These are phyloP conservation scores for Tilletia walkeri DNA, from an alignment of 1,284 basidiomycete genomes.

Conservation along the genomic window DNA sequence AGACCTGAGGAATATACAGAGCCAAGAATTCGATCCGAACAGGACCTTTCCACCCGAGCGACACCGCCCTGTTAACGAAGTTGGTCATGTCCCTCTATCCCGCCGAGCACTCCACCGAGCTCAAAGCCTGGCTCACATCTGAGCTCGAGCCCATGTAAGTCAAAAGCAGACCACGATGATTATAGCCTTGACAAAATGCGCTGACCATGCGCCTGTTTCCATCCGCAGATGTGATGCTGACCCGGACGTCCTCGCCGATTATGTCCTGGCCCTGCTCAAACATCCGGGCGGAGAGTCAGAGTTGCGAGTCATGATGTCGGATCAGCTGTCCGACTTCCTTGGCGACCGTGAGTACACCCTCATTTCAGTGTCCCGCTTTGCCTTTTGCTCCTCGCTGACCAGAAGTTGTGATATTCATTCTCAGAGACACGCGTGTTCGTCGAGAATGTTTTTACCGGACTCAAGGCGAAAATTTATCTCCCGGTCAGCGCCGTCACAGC, in stretches of 20 bases:
- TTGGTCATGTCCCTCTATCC: constrained; percentile 8
- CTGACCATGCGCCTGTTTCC: neutral
- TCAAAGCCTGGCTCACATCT: constrained; percentile 47
- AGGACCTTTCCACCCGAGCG: no score
- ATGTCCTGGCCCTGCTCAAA: constrained; percentile 88
- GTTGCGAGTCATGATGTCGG: constrained; percentile 72
- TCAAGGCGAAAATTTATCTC: constrained; percentile 53
- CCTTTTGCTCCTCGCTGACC: neutral
- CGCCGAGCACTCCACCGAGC: constrained; percentile 31
- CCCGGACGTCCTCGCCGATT: constrained; percentile 87
- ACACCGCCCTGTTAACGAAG: no score
- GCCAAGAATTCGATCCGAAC: no score
- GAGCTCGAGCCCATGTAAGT: constrained; percentile 46
- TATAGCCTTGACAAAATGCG: neutral
- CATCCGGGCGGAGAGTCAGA: constrained; percentile 81
- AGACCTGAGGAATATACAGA: no score
- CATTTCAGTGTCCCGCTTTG: neutral
- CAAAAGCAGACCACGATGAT: neutral
- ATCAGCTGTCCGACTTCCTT: constrained; percentile 84
- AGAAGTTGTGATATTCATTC: neutral
- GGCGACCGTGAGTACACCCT: constrained; percentile 69
- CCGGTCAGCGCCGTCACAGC: neutral
- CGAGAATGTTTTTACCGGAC: constrained; percentile 75
- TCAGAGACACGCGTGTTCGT: constrained; percentile 75
- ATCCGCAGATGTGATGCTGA: constrained; percentile 84